Conservation (phyloP, 192 early-diverging fungal species). For the Dissophora ornata region DNA sequence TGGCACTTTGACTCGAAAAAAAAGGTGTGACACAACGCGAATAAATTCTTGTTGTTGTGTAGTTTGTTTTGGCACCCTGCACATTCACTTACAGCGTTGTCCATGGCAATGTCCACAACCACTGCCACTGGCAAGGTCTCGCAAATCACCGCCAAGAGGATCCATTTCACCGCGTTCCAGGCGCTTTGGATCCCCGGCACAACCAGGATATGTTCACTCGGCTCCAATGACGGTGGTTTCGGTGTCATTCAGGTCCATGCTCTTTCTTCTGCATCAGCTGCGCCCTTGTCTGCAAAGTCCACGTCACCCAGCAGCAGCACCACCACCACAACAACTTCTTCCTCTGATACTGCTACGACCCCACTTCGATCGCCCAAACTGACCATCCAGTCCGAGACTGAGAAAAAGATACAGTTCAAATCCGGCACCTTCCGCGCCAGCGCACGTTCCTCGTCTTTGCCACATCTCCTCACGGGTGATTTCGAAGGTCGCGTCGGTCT, state of each 20-base stretch:
- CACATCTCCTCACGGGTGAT: slow-evolving; percentile 33
- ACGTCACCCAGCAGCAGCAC: too few species aligned
- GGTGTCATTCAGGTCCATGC: slow-evolving; percentile 34
- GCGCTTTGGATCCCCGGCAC: slow-evolving; percentile 48
- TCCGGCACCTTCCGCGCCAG: slow-evolving; percentile 27
- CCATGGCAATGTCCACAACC: not conserved
- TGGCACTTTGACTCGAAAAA: too few species aligned
- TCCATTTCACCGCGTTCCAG: slow-evolving; percentile 39
- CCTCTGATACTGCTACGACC: not conserved
- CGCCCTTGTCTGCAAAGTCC: not conserved
- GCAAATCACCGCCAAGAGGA: slow-evolving; percentile 8
- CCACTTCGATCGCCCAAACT: slow-evolving; percentile 1
- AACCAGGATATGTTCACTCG: slow-evolving; percentile 29
- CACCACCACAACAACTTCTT: not conserved
- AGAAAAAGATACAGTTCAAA: slow-evolving; percentile 42
- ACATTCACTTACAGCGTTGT: too few species aligned
- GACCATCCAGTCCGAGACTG: slow-evolving; percentile 28
- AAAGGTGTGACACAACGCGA: too few species aligned
- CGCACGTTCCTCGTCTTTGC: slow-evolving; percentile 14
- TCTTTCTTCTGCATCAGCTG: not conserved
- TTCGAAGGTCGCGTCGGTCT: slow-evolving; percentile 37
- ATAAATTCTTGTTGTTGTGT: too few species aligned
- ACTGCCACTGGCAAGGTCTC: not conserved
- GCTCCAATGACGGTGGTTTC: slow-evolving; percentile 27
- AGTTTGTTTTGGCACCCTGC: too few species aligned